Evolutionary conservation across 75 land plant species (phyloP).

Genomic region (Sequoiadendron giganteum): DNA sequence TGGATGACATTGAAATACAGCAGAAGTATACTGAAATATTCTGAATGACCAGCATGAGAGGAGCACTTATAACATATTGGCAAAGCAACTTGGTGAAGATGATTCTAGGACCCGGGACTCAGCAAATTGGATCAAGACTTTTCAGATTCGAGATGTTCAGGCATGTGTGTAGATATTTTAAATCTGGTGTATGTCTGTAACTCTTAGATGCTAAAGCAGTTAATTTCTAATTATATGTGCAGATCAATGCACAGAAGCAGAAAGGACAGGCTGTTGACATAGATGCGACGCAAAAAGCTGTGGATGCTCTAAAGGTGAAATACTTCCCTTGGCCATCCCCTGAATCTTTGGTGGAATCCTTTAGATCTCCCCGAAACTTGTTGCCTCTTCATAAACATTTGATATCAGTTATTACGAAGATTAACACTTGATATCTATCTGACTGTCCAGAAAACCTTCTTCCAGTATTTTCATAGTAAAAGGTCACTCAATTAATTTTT

Average conservation of each 20-base stretch:
- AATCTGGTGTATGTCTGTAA: background rate
- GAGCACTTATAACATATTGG: conserved; percentile 90
- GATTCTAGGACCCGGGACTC: conserved; percentile 96
- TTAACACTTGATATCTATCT: background rate
- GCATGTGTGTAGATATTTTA: background rate
- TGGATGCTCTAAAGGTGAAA: conserved; percentile 78
- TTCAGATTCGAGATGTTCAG: conserved; percentile 39
- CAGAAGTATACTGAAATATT: background rate
- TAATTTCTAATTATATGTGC: conserved; percentile 8
- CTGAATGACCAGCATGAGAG: conserved; percentile 76
- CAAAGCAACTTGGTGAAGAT: conserved; percentile 99
- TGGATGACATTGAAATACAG: background rate
- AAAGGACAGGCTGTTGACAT: conserved; percentile 72
- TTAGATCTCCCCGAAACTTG: background rate
- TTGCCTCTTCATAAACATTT: background rate
- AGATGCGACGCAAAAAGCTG: conserved; percentile 72
- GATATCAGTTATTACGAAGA: background rate
- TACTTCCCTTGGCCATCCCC: background rate
- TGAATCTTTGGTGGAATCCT: background rate
- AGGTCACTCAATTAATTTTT: background rate
- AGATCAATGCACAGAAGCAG: conserved; percentile 88
- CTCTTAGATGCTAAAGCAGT: background rate
- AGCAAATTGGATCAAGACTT: conserved; percentile 96
- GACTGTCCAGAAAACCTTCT: background rate
- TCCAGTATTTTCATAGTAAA: background rate